Conservation (phyloP, 352 stramenopile species). For the Globisporangium recalcitrans region DNA sequence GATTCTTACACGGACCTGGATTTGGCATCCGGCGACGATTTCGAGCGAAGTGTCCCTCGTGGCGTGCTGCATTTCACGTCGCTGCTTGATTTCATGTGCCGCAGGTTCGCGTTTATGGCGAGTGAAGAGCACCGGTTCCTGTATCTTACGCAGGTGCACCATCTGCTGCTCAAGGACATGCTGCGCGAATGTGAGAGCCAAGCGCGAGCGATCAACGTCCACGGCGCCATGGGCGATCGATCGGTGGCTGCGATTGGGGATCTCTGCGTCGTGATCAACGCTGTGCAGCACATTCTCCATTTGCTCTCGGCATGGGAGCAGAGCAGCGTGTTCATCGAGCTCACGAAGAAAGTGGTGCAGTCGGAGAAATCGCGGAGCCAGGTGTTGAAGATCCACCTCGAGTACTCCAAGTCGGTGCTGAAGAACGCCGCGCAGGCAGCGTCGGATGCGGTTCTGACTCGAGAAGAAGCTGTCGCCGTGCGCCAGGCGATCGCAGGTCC, state of each 20-base stretch:
- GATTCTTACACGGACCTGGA: background rate
- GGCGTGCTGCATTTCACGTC: constrained; percentile 34
- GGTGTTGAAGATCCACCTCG: constrained; percentile 58
- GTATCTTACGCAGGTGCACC: constrained; percentile 70
- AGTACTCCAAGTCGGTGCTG: constrained; percentile 44
- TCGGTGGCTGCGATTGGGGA: constrained; percentile 14
- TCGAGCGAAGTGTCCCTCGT: constrained; percentile 17
- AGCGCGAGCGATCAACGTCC: constrained; percentile 8
- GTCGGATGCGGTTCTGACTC: constrained; percentile 49
- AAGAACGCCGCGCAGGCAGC: constrained; percentile 38
- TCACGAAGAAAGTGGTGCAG: constrained; percentile 49
- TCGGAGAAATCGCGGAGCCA: constrained; percentile 49
- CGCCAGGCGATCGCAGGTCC: constrained; percentile 60
- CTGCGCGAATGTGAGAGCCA: constrained; percentile 15
- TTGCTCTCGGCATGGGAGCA: constrained; percentile 57
- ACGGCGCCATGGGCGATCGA: background rate
- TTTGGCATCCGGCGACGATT: background rate
- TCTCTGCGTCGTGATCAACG: constrained; percentile 50
- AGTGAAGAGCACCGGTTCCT: constrained; percentile 67
- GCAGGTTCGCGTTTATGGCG: constrained; percentile 55
- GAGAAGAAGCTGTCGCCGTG: constrained; percentile 66
- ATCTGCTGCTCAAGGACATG: constrained; percentile 37
- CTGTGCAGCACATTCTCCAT: constrained; percentile 31
- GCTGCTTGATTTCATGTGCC: constrained; percentile 64
- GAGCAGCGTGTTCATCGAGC: constrained; percentile 60